Evolutionary conservation across 2,329 filamentous ascomycete genomes (phyloP), one percentile per base, ranked within the genome.

Genomic region (Triangularia verruculosa): DNA sequence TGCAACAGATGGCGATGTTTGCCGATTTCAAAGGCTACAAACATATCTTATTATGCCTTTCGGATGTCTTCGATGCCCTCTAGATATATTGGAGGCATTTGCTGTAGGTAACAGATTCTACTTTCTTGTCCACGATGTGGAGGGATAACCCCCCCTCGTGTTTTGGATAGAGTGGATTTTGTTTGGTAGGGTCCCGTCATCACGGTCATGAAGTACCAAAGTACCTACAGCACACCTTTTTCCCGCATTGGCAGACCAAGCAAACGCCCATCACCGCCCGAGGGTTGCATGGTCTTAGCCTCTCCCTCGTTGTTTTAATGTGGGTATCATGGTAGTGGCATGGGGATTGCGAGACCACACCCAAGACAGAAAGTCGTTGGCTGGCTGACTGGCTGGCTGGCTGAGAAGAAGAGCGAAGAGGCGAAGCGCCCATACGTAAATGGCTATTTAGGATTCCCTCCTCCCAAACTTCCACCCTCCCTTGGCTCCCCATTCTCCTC

Each of bases 61-160:
- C n/a, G n/a, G n/a, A n/a, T n/a, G n/a, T n/a, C n/a, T n/a, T n/a
- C n/a, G n/a, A n/a, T n/a, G n/a, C n/a, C n/a, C n/a, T n/a, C n/a
- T n/a, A n/a, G n/a, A n/a, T n/a, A n/a, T n/a, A n/a, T n/a, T n/a
- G n/a, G n/a, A n/a, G n/a, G n/a, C n/a, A n/a, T n/a, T n/a, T n/a
- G n/a, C n/a, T n/a, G n/a, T n/a, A n/a, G n/a, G n/a, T n/a, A n/a
- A n/a, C n/a, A n/a, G n/a, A n/a, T n/a, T n/a, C n/a, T n/a, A n/a
- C n/a, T n/a, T n/a, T n/a, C n/a, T n/a, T n/a, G n/a, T n/a, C n/a
- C 30, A 34, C 13, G 34, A 34, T 13, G n/a, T 34, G 34, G 34
- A 25, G 30, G 55, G 47, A 54, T 60, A 17, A n/a, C 32, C 30
- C 54, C 53, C 28, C 51, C 62, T 66, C 64, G 64, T 63, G 60